Conservation (phyloP, 1,139 yeast species). For the Waltiozyma sp. region DNA sequence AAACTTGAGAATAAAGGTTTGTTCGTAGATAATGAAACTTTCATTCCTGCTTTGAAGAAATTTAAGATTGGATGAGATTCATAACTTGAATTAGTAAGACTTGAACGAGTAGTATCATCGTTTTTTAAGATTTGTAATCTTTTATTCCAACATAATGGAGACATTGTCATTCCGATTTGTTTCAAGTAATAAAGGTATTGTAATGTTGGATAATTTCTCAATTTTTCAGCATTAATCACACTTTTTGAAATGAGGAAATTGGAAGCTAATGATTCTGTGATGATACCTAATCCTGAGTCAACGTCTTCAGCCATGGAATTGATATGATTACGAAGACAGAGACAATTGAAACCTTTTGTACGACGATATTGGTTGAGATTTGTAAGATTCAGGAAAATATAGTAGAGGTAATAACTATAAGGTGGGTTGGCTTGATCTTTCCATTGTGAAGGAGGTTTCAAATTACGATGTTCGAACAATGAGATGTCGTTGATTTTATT, state of each 20-base stretch:
- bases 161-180: conserved; percentile 18
- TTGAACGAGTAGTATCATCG: conserved; percentile 11
- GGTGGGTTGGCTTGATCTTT: conserved; percentile 14
- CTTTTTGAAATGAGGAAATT: conserved; percentile 13
- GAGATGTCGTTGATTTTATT: conserved; percentile 7
- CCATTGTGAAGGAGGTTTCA: conserved; percentile 13
- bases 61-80: conserved; percentile 14
- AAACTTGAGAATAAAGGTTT: conserved; percentile 16
- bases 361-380: conserved; percentile 13
- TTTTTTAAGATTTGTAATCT: conserved; percentile 12
- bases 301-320: conserved; percentile 10
- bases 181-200: conserved; percentile 17
- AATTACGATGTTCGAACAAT: conserved; percentile 9
- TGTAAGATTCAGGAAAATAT: conserved; percentile 13
- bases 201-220: conserved; percentile 13
- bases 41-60: conserved; percentile 16
- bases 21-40: conserved; percentile 14
- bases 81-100: conserved; percentile 8
- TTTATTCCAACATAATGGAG: conserved; percentile 20
- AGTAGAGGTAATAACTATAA: conserved; percentile 17
- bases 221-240: conserved; percentile 16
- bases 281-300: conserved; percentile 15
- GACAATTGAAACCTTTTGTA: conserved; percentile 8
- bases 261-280: conserved; percentile 15
- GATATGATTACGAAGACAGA: conserved; percentile 14